These are phyloP conservation scores for Tetratostichococcus sp. DNA, from an alignment of 139 green algal species.

Conservation along the genomic window DNA sequence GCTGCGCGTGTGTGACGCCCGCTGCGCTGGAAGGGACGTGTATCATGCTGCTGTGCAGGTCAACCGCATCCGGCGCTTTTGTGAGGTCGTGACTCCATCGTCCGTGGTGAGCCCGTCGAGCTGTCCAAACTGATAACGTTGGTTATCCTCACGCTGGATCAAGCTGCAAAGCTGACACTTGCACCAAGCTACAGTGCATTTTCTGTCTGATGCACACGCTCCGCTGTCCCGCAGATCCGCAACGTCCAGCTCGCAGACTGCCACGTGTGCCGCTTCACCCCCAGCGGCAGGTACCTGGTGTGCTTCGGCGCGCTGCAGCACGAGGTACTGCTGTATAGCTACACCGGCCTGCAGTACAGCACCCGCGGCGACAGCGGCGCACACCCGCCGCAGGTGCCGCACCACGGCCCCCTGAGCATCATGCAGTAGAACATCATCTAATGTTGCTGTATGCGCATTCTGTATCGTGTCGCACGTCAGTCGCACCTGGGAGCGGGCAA, in stretches of 20 bases:
- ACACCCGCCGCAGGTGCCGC: background rate
- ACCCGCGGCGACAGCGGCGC: background rate
- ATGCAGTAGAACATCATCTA: too few relatives aligned
- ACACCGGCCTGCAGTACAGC: background rate
- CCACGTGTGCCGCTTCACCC: slow-evolving; percentile 11
- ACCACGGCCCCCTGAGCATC: too few relatives aligned
- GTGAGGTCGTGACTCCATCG: background rate
- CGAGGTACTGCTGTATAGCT: slow-evolving; percentile 10
- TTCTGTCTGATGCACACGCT: too few relatives aligned
- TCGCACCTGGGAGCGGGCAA: too few relatives aligned
- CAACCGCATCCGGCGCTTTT: background rate
- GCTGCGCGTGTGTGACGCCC: too few relatives aligned
- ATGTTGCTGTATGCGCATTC: too few relatives aligned
- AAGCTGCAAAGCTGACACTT: too few relatives aligned
- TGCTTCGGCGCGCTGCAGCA: slow-evolving; percentile 5
- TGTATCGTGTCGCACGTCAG: too few relatives aligned
- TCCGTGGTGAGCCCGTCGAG: background rate
- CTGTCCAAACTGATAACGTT: too few relatives aligned
- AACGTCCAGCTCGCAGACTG: slow-evolving; percentile 6
- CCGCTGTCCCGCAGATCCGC: background rate
- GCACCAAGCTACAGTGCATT: too few relatives aligned
- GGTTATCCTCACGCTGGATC: too few relatives aligned
- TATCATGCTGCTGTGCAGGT: background rate
- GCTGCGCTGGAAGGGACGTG: background rate
- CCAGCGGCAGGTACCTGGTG: slow-evolving; percentile 9